phyloP scores from a whole-genome alignment of 208 protist genomes.

The Crithidia brevicula region DNA sequence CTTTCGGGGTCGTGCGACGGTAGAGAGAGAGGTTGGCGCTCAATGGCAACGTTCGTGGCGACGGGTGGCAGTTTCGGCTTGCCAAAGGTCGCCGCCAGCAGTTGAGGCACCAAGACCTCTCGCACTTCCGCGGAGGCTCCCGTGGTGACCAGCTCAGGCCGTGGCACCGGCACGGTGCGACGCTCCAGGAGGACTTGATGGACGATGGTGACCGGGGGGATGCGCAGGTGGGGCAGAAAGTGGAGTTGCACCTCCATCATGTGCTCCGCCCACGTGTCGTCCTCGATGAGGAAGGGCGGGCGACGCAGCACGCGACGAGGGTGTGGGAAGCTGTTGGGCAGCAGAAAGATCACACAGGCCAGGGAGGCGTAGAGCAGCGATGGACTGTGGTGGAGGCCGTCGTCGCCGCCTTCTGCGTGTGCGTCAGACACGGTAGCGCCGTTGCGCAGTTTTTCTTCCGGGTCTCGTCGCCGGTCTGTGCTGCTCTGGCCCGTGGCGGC shows the following conservation, averaged over 20 bases:
- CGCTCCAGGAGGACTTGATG: slow-evolving; percentile 63
- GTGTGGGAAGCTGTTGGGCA: slow-evolving; percentile 78
- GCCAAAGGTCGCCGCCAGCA: slow-evolving; percentile 52
- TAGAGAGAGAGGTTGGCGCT: no score
- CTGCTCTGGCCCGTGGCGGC: no score
- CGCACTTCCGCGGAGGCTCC: slow-evolving; percentile 7
- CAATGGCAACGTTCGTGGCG: slow-evolving; percentile 4
- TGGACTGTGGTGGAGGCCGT: slow-evolving; percentile 18
- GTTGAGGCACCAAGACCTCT: slow-evolving; percentile 30
- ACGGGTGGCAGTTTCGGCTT: slow-evolving; percentile 41
- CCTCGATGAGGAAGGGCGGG: slow-evolving; percentile 82
- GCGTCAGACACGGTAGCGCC: neutral
- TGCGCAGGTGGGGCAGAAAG: slow-evolving; percentile 59
- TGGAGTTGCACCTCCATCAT: slow-evolving; percentile 73
- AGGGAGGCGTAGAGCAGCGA: slow-evolving; percentile 77
- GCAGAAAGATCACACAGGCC: slow-evolving; percentile 68
- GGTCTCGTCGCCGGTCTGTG: neutral
- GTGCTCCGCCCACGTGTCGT: slow-evolving; percentile 88
- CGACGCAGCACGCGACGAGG: slow-evolving; percentile 51
- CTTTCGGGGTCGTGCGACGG: no score
- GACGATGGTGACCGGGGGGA: slow-evolving; percentile 55
- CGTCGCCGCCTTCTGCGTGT: neutral
- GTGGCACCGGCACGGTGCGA: slow-evolving; percentile 13
- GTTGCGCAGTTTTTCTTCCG: neutral
- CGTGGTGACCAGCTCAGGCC: neutral